Percentiles rank a stretch among this genome's conserved stretches.
phyloP scores from a whole-genome alignment of 2,329 filamentous ascomycete species.

The Laburnicola sp. region DNA sequence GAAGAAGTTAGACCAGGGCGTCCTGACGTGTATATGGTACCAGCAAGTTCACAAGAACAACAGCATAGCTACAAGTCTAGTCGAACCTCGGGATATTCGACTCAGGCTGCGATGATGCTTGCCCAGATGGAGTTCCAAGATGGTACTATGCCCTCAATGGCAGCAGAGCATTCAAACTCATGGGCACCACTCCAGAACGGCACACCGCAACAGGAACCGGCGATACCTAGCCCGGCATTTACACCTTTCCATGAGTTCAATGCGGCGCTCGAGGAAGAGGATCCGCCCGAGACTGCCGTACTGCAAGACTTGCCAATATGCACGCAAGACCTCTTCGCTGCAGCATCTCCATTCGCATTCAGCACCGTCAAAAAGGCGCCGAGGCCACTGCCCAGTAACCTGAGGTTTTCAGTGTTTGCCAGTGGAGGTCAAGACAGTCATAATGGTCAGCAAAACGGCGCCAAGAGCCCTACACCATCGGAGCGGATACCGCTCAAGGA shows the following conservation, averaged over 20 bases:
- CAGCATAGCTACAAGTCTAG: slow-evolving; percentile 12
- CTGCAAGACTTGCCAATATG: slow-evolving; percentile 33
- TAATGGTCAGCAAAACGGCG: slow-evolving; percentile 9
- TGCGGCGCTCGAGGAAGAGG: slow-evolving; percentile 21
- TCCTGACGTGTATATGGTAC: slow-evolving; percentile 14
- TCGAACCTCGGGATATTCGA: slow-evolving; percentile 36
- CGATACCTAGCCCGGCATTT: slow-evolving; percentile 26
- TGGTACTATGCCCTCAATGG: slow-evolving; percentile 24
- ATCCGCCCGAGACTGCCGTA: slow-evolving; percentile 16
- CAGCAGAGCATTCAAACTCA: slow-evolving; percentile 17
- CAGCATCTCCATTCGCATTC: slow-evolving; percentile 46
- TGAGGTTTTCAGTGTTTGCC: slow-evolving; percentile 28
- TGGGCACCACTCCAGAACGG: slow-evolving; percentile 22
- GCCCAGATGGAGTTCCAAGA: slow-evolving; percentile 41
- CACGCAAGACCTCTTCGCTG: slow-evolving; percentile 51
- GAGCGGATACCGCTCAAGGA: slow-evolving; percentile 34
- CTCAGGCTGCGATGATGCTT: slow-evolving; percentile 42
- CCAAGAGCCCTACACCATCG: slow-evolving; percentile 27
- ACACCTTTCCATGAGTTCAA: slow-evolving; percentile 39
- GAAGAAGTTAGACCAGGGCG: slow-evolving; percentile 2
- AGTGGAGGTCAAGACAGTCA: slow-evolving; percentile 11
- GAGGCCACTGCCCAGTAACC: slow-evolving; percentile 21
- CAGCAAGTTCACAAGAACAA: background rate
- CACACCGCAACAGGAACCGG: slow-evolving; percentile 19
- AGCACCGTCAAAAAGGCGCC: slow-evolving; percentile 45